A percentile compares a stretch with the other conserved stretches of the same genome.
phyloP scores from a whole-genome alignment of 441 rosid species.

The Jatropha multifida region DNA sequence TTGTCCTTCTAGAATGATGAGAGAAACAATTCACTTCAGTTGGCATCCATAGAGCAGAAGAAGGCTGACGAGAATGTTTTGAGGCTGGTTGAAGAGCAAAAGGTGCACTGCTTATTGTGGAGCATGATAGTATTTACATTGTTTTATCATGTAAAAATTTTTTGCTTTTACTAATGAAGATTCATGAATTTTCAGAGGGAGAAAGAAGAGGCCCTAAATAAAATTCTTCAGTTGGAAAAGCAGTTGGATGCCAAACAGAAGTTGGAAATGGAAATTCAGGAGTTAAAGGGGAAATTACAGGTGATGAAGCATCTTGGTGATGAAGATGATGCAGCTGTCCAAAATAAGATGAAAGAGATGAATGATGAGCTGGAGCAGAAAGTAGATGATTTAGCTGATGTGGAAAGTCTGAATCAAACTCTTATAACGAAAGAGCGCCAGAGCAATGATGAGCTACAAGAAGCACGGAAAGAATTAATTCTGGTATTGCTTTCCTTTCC shows the following conservation, averaged over 20 bases:
- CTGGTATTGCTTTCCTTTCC: slow-evolving; percentile 37
- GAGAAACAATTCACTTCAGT: slow-evolving; percentile 60
- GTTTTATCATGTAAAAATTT: background rate
- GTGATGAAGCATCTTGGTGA: slow-evolving; percentile 87
- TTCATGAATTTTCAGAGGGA: slow-evolving; percentile 54
- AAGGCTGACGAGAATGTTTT: slow-evolving; percentile 73
- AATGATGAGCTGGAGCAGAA: slow-evolving; percentile 57
- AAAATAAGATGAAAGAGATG: slow-evolving; percentile 71
- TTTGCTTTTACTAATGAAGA: slow-evolving; percentile 15
- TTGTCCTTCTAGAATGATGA: slow-evolving; percentile 51
- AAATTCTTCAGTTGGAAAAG: slow-evolving; percentile 70
- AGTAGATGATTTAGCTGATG: slow-evolving; percentile 40
- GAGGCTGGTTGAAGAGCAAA: slow-evolving; percentile 79
- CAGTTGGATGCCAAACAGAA: slow-evolving; percentile 73
- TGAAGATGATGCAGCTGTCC: slow-evolving; percentile 68
- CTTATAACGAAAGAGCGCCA: slow-evolving; percentile 73
- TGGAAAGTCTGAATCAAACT: slow-evolving; percentile 43
- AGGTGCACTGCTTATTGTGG: slow-evolving; percentile 39
- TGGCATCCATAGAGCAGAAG: slow-evolving; percentile 77
- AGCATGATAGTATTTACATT: background rate
- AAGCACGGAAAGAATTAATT: slow-evolving; percentile 63
- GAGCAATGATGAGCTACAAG: slow-evolving; percentile 81
- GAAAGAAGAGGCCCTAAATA: slow-evolving; percentile 64
- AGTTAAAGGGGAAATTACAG: slow-evolving; percentile 74
- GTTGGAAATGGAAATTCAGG: slow-evolving; percentile 87